Evolutionary conservation across 352 stramenopile species (phyloP), one percentile per base, ranked within the genome.

Genomic region (Phytophthora colocasiae): DNA sequence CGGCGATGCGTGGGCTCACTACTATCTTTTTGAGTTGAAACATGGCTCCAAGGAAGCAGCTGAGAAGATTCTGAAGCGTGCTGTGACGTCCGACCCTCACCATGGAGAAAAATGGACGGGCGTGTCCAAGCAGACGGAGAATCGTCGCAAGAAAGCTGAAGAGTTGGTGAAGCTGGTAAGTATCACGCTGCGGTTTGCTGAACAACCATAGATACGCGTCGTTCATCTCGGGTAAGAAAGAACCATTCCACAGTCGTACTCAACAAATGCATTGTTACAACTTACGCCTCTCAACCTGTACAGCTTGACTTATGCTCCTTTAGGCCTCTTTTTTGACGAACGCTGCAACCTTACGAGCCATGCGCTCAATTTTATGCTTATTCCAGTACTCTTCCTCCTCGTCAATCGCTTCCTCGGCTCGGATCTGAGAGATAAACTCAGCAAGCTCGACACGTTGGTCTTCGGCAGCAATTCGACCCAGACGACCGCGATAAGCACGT

Each of bases 11-110:
- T 99, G 97, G 97, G 97, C 93, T 4, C 89, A 96, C 46, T 99
- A 98, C 73, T 99, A 99, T 75, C 83, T 96, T 11, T 99, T 99
- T 75, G 97, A 99, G 75, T 69, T 96, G 17, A 87, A 98, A 60
- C 83, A 97, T 58, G 97, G 96, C 9, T 89, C 70, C 1, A 81
- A 90, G 43, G 73, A 69, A 27, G 81, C 96, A n/a, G 80, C 95
- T 22, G 80, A 96, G 6, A 88, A 96, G 40, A 85, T 99, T 8
- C 36, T 93, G 8, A 75, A 94, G 51, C 81, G 91, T 32, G 98
- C 96, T 70, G 76, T 98, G 8, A 73, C 58, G 6, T 94, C 93
- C 0, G 96, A 99, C 55, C 97, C 97, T 1, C 95, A 95, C 49
- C 96, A 99, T 65, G 97, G 97, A 32, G 96, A 99, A 64, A 79